phyloP scores from a whole-genome alignment of 768 basidiomycete species.

The Kwoniella dejecticola region DNA sequence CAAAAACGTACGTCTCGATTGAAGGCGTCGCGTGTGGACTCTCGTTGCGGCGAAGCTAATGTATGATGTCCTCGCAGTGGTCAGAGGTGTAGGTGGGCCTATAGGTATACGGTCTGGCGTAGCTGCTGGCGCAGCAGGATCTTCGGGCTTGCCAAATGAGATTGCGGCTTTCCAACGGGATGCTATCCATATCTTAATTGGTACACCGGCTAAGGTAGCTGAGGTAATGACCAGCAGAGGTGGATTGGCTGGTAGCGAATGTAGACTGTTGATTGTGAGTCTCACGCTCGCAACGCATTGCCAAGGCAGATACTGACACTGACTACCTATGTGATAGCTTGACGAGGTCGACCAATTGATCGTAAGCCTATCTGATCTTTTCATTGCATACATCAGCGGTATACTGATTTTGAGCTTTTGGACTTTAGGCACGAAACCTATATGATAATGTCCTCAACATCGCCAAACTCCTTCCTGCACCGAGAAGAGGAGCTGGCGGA shows the following conservation, averaged over 20 bases:
- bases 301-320: background rate
- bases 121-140: slow-evolving; percentile 68
- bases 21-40: no score
- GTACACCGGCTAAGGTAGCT: slow-evolving; percentile 93
- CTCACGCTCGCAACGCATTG: background rate
- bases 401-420: background rate
- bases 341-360: slow-evolving; percentile 99
- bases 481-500: slow-evolving; percentile 61
- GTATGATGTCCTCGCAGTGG: slow-evolving; percentile 40
- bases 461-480: slow-evolving; percentile 86
- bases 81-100: slow-evolving; percentile 83
- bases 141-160: slow-evolving; percentile 70
- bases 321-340: slow-evolving; percentile 56
- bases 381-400: background rate
- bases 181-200: slow-evolving; percentile 92
- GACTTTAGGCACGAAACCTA: slow-evolving; percentile 69
- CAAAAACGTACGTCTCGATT: slow-evolving; percentile 46
- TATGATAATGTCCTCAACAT: slow-evolving; percentile 94
- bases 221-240: slow-evolving; percentile 81
- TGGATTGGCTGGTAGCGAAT: slow-evolving; percentile 76
- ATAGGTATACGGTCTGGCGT: slow-evolving; percentile 90
- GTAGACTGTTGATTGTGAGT: slow-evolving; percentile 76
- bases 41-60: no score
- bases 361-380: slow-evolving; percentile 55
- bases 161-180: slow-evolving; percentile 82